Evolutionary conservation across 2,329 filamentous ascomycete genomes (phyloP).

Genomic region (Cucurbitaria berberidis): DNA sequence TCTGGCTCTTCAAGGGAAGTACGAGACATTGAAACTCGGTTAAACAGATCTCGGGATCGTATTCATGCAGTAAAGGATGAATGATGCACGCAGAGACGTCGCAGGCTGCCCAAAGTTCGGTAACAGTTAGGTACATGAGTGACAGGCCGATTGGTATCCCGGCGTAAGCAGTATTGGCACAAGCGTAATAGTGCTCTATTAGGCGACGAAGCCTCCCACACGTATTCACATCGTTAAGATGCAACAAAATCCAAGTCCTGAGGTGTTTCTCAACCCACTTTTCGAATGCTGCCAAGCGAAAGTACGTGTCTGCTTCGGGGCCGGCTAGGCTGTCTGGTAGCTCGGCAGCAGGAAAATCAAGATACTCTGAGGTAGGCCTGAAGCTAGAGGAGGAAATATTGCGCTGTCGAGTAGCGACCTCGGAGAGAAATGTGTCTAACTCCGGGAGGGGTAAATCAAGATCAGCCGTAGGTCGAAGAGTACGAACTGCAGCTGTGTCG

Average conservation of each 20-base stretch:
- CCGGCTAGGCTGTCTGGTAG: conserved; percentile 11
- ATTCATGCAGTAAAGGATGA: conserved; percentile 55
- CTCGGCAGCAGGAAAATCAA: conserved; percentile 6
- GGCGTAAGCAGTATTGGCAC: conserved; percentile 41
- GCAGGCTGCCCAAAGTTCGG: conserved; percentile 66
- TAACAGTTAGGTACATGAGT: conserved; percentile 60
- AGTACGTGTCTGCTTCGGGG: conserved; percentile 19
- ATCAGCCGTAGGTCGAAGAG: conserved; percentile 19
- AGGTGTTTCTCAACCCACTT: conserved; percentile 55
- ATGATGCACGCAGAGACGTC: conserved; percentile 55
- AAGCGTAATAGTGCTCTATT: conserved; percentile 22
- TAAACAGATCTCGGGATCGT: conserved; percentile 53
- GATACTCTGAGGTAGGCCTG: conserved; percentile 12
- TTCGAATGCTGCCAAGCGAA: conserved; percentile 53
- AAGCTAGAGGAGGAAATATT: conserved; percentile 9
- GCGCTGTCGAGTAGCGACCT: conserved; percentile 8
- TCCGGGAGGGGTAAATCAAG: conserved; percentile 22
- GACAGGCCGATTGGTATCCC: conserved; percentile 57
- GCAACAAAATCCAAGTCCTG: conserved; percentile 45
- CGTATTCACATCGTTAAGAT: conserved; percentile 26
- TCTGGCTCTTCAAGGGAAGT: conserved; percentile 53
- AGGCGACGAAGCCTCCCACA: conserved; percentile 28
- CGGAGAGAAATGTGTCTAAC: conserved; percentile 24
- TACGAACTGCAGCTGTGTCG: conserved; percentile 7
- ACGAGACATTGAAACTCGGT: conserved; percentile 54